phyloP scores from a whole-genome alignment of 2,329 filamentous ascomycete genomes.

The Hypocreales sp. region DNA sequence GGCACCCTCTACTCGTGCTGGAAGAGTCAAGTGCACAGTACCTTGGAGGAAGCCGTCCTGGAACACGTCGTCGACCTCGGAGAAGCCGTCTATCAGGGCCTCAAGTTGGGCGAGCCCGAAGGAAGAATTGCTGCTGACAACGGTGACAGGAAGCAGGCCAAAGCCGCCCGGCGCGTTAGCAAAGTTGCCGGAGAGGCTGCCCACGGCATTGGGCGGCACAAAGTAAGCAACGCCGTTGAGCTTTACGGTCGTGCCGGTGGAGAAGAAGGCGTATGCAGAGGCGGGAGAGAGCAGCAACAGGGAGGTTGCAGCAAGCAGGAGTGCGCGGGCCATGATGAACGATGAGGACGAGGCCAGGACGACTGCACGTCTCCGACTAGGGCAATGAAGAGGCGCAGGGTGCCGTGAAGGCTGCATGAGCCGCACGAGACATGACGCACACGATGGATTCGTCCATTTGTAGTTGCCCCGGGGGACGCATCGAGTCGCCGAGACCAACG shows the following conservation, averaged over 20 bases:
- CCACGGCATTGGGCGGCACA: slow-evolving; percentile 4
- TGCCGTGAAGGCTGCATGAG: no score
- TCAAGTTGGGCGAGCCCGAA: no score
- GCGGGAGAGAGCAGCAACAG: neutral
- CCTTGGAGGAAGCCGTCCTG: slow-evolving; percentile 4
- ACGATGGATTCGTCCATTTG: no score
- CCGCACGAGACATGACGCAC: no score
- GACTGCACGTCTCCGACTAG: no score
- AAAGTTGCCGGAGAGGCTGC: neutral
- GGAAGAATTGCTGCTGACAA: neutral
- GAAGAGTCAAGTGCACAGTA: neutral
- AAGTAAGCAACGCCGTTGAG: slow-evolving; percentile 4
- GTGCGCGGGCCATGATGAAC: no score
- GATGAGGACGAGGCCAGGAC: no score
- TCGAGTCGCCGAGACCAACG: no score
- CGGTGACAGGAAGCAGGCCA: slow-evolving; percentile 1
- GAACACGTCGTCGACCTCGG: slow-evolving; percentile 4
- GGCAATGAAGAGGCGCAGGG: no score
- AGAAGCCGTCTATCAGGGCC: neutral
- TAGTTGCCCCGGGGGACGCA: no score
- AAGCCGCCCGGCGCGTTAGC: neutral
- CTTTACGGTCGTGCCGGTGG: slow-evolving; percentile 4
- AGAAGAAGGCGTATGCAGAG: neutral
- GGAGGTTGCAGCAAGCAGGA: no score
- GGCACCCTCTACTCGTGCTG: no score